These are phyloP conservation scores for Trichopus zeylanicus DNA, from an alignment of 116 monocot species.

Conservation along the genomic window DNA sequence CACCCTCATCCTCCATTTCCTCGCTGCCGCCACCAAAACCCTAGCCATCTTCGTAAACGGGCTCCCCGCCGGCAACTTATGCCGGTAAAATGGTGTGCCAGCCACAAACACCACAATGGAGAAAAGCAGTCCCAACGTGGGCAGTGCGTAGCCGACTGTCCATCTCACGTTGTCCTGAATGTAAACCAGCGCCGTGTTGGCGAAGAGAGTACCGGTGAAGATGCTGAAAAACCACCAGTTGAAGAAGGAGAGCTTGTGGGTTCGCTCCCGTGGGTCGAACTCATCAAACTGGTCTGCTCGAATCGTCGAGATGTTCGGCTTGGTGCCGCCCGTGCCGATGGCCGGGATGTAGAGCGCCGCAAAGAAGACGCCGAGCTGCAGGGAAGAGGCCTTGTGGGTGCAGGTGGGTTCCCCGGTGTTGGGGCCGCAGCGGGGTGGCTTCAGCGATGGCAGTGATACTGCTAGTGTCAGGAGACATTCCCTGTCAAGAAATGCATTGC, in stretches of 20 bases:
- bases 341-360: constrained; percentile 9
- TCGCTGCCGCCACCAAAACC: constrained; percentile 11
- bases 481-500: constrained; percentile 1
- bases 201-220: constrained; percentile 9
- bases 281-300: constrained; percentile 17
- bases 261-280: constrained; percentile 6
- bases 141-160: constrained; percentile 13
- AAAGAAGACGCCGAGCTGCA: constrained; percentile 10
- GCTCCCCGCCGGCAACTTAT: constrained; percentile 9
- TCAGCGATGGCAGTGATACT: constrained; percentile 5
- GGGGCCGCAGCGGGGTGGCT: constrained; percentile 1
- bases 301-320: constrained; percentile 10
- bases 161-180: constrained; percentile 19
- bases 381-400: neutral
- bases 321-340: constrained; percentile 7
- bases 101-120: constrained; percentile 7
- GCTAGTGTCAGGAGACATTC: constrained; percentile 8
- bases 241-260: constrained; percentile 17
- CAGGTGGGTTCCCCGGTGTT: neutral
- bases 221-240: constrained; percentile 21
- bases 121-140: constrained; percentile 5
- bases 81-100: constrained; percentile 13
- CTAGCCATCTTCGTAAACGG: constrained; percentile 6
- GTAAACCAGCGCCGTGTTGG: constrained; percentile 8
- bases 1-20: constrained; percentile 1